Evolutionary conservation across 208 protist genomes (phyloP).

Genomic region (Leishmania turanica): DNA sequence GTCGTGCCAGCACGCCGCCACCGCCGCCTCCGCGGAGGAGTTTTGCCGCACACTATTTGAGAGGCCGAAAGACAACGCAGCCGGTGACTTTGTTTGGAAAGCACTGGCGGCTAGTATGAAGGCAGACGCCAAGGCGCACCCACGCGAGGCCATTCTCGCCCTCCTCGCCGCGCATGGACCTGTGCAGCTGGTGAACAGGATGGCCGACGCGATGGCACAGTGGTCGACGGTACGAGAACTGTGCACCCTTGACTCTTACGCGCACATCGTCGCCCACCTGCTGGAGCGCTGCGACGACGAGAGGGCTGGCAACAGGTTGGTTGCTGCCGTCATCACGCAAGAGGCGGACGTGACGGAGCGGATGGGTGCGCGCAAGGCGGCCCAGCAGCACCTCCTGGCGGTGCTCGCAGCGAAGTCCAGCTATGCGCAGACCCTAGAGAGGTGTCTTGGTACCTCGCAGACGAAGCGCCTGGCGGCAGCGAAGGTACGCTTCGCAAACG

Average conservation of each 20-base stretch:
- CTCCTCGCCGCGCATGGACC: conserved; percentile 44
- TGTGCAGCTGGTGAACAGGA: conserved; percentile 30
- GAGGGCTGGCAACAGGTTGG: conserved; percentile 38
- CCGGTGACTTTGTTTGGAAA: conserved; percentile 48
- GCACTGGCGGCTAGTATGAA: conserved; percentile 25
- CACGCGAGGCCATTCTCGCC: conserved; percentile 44
- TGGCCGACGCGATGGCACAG: conserved; percentile 37
- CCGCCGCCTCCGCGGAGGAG: conserved; percentile 12
- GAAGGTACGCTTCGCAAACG: conserved; percentile 61
- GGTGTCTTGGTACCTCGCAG: conserved; percentile 43
- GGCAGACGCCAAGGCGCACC: conserved; percentile 22
- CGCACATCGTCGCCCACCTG: conserved; percentile 47
- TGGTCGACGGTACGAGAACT: conserved; percentile 58
- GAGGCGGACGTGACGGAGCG: conserved; percentile 50
- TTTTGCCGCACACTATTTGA: conserved; percentile 32
- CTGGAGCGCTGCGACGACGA: conserved; percentile 41
- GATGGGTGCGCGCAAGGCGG: conserved; percentile 54
- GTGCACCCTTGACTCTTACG: conserved; percentile 45
- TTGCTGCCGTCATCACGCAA: conserved; percentile 41
- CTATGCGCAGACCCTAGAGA: conserved; percentile 47
- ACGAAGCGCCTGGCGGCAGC: conserved; percentile 56
- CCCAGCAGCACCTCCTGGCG: conserved; percentile 60
- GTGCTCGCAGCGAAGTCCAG: conserved; percentile 42
- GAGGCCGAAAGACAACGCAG: conserved; percentile 7
- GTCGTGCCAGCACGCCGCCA: conserved; percentile 16